These are phyloP conservation scores for Capsella bursapastoris DNA, from an alignment of 345 rosid genomes.

Conservation along the genomic window DNA sequence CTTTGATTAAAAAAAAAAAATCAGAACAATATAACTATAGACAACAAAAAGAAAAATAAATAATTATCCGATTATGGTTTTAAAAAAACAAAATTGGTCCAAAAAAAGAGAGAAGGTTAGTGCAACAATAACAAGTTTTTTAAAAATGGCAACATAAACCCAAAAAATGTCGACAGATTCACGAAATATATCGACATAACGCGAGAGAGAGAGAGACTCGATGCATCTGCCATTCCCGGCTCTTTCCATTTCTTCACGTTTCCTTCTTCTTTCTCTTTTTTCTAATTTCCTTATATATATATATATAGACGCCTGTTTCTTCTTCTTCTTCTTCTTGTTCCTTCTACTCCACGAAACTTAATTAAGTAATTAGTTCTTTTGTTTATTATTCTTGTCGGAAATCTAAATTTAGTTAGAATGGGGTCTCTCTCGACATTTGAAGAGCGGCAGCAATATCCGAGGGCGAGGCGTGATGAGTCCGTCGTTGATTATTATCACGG, in stretches of 20 bases:
- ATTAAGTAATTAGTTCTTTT: not conserved
- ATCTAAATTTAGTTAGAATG: slow-evolving; percentile 45
- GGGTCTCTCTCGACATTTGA: slow-evolving; percentile 58
- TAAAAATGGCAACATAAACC: slow-evolving; percentile 42
- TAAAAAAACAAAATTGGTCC: not conserved
- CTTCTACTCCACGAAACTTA: slow-evolving; percentile 16
- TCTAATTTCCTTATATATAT: slow-evolving; percentile 19
- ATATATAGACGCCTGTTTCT: not conserved
- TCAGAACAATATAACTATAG: not conserved
- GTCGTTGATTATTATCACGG: slow-evolving; percentile 82
- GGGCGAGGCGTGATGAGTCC: slow-evolving; percentile 71
- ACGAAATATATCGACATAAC: slow-evolving; percentile 24
- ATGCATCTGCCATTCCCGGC: slow-evolving; percentile 26
- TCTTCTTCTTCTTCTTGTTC: not conserved
- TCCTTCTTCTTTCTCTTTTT: slow-evolving; percentile 14
- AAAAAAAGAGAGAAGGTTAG: not conserved
- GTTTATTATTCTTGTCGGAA: not conserved
- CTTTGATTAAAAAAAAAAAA: not conserved
- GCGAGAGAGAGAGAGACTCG: not conserved
- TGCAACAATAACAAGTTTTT: not conserved
- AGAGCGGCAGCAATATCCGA: slow-evolving; percentile 57
- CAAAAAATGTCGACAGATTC: slow-evolving; percentile 52
- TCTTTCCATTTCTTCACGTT: slow-evolving; percentile 37
- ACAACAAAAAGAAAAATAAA: not conserved
- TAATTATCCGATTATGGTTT: not conserved